Evolutionary conservation across 352 stramenopile species (phyloP), one percentile per base, ranked within the genome.

Genomic region (Thalassiosira exigua): DNA sequence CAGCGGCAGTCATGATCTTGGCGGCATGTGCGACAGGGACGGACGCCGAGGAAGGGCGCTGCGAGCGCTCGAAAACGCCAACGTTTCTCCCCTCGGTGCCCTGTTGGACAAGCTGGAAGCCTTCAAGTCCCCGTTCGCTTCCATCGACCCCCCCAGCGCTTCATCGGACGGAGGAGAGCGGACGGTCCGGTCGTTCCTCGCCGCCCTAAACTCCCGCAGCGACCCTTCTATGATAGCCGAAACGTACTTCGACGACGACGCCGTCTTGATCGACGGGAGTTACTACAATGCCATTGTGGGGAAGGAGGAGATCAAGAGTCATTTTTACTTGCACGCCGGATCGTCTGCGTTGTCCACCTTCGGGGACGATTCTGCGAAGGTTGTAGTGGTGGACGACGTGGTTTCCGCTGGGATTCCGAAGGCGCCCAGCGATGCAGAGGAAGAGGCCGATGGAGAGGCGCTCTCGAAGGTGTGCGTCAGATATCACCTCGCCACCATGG

Each of bases 401-500:
- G 71, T 75, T 0, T 62, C 56, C 32, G 11, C 39, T 21, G 50
- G 19, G 36, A 24, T 11, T 36, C n/a, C n/a, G n/a, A n/a, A n/a
- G 39, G 39, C 62, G 7, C n/a, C 21, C 17, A 64, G 33, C 9
- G 54, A 48, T 19, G 22, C 4, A 59, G 58, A 57, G 19, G 46
- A 44, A 5, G 39, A 61, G 61, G 17, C n/a, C n/a, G n/a, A n/a
- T n/a, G n/a, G n/a, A n/a, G n/a, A n/a, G n/a, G n/a, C n/a, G n/a
- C n/a, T 17, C 11, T 46, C 59, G 9, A 85, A 75, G 52, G 67
- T 75, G 14, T 80, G 60, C 51, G 82, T 91, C 17, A 76, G 85
- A 57, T 92, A 88, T 81, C 87, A 91, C 50, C 74, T 91, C 33
- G 81, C 82, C 56, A 44, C 60, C 17, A 53, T 44, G 48, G 69